Evolutionary conservation across 768 basidiomycete species (phyloP).

Genomic region (Xerocomus brunneocitrinus): DNA sequence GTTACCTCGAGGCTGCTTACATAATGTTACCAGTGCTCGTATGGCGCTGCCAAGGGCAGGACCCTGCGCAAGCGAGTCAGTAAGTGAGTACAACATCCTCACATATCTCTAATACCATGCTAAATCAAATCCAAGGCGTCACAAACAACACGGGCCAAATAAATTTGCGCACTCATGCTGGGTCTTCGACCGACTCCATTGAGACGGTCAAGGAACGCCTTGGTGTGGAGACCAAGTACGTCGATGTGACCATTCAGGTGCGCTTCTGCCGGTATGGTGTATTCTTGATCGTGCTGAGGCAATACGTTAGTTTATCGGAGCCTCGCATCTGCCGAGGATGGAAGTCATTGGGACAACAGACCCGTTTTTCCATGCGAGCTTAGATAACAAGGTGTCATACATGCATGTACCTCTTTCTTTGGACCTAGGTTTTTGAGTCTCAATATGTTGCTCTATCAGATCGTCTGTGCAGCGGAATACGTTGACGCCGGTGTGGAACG

Average conservation of each 20-base stretch:
- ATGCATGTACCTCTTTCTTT: slow-evolving; percentile 42
- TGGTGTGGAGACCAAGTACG: slow-evolving; percentile 40
- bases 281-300: slow-evolving; percentile 4
- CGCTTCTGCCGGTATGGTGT: not conserved
- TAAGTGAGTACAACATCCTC: not conserved
- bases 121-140: slow-evolving; percentile 10
- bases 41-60: not conserved
- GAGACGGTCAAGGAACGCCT: slow-evolving; percentile 32
- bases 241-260: slow-evolving; percentile 57
- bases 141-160: slow-evolving; percentile 11
- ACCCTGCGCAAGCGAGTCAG: not conserved
- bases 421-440: not conserved
- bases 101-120: slow-evolving; percentile 5
- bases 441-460: slow-evolving; percentile 31
- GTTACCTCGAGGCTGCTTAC: not conserved
- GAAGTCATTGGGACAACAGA: slow-evolving; percentile 61
- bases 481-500: slow-evolving; percentile 69
- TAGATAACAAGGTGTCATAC: slow-evolving; percentile 61
- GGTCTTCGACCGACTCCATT: slow-evolving; percentile 12
- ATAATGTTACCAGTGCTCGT: not conserved
- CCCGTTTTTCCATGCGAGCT: slow-evolving; percentile 67
- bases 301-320: slow-evolving; percentile 58
- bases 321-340: slow-evolving; percentile 64
- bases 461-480: slow-evolving; percentile 60
- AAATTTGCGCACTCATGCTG: not conserved